Base-by-base conservation (phyloP, 2,329 filamentous ascomycete species). In the Pyrenophora teres region DNA sequence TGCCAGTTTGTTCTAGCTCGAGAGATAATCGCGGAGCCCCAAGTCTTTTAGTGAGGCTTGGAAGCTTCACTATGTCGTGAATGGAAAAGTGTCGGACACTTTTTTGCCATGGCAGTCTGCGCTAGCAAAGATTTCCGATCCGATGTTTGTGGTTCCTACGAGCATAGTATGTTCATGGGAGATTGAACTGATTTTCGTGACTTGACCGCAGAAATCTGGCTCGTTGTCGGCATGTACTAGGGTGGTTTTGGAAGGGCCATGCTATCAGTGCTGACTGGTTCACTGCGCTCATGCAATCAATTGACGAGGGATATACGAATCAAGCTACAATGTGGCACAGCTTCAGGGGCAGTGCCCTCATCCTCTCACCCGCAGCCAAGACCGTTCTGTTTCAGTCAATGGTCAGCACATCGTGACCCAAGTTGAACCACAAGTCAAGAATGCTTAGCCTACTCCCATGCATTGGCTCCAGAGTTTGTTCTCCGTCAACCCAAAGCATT, bases 301-400 rank as follows among this genome's bases (percentile, higher is more conserved):
- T 15, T 12, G 37, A 15, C 5, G 6, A 30, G 30, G n/a, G 36
- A 39, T 21, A 16, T n/a, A 15, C 43, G 31, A 45, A 42, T 23
- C 23, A 25, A 40, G 35, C 35, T 23, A 30, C 31, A 40, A 12
- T 47, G 52, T 35, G 52, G 52, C 48, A 47, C 43, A 18, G 40
- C 23, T 35, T 46, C 19, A 10, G 43, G 25, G n/a, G 21, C 25
- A 8, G 25, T 30, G 23, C n/a, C 18, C 15, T 15, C 15, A 15
- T 15, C 15, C 15, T 15, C 8, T 18, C 33, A 12, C 42, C 52
- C 36, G 52, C 40, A 23, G 33, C 30, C 25, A 36, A 44, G 33
- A 44, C 40, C 31, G 38, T 32, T 47, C 25, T 40, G 33, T 18
- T n/a, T 23, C 9, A 25, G 31, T 10, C 33, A 40, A 25, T 15